Evolutionary conservation across 2,329 filamentous ascomycete species (phyloP).

Genomic region (Davidsoniella neocaledoniae): DNA sequence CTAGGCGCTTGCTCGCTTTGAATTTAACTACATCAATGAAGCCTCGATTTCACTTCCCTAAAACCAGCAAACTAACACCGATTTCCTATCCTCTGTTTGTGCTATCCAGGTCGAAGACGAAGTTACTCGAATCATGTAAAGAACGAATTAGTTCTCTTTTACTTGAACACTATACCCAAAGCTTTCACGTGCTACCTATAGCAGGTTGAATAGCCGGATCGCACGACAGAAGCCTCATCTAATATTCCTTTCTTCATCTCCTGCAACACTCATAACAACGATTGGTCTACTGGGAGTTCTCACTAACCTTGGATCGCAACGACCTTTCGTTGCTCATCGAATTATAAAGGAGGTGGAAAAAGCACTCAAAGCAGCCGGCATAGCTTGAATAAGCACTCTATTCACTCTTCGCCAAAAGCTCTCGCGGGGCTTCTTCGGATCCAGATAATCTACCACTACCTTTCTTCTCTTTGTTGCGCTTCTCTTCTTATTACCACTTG

Average conservation of each 20-base stretch:
- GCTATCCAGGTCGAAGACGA: constrained; percentile 63
- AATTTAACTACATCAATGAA: too few species aligned
- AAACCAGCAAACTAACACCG: background rate
- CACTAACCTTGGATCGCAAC: background rate
- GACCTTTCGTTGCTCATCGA: background rate
- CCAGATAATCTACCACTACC: background rate
- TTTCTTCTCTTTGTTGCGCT: background rate
- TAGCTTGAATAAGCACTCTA: constrained; percentile 20
- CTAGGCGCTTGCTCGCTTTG: constrained; percentile 6
- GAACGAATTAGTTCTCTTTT: too few species aligned
- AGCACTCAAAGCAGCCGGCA: constrained; percentile 24
- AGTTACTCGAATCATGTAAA: constrained; percentile 76
- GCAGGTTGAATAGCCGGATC: too few species aligned
- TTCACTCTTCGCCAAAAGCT: background rate
- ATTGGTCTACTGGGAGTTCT: background rate
- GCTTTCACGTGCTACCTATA: too few species aligned
- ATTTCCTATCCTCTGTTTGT: background rate
- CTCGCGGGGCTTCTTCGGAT: background rate
- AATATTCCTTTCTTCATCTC: background rate
- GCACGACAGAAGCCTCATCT: constrained; percentile 14
- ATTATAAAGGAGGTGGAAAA: constrained; percentile 19
- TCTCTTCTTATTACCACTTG: background rate
- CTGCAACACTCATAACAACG: too few species aligned
- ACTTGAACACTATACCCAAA: too few species aligned
- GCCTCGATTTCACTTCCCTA: background rate